These are phyloP conservation scores for Auricularia sp. DNA, from an alignment of 768 basidiomycete species.

Conservation along the genomic window DNA sequence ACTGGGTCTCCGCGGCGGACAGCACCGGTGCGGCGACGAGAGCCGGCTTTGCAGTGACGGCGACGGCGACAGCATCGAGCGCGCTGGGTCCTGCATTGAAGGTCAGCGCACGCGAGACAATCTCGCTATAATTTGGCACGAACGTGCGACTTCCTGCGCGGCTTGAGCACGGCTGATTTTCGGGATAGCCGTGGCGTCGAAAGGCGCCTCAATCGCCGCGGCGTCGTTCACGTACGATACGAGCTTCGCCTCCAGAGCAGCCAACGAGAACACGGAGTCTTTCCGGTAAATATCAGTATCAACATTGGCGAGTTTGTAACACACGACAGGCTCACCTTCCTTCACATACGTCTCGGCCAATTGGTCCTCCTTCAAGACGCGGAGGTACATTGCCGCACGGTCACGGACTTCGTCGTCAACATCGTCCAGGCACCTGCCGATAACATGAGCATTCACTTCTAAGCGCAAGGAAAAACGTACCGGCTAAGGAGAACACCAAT, in stretches of 20 bases:
- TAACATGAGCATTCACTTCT: background rate
- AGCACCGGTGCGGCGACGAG: constrained; percentile 57
- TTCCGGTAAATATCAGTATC: constrained; percentile 8
- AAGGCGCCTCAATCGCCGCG: constrained; percentile 55
- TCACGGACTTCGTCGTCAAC: constrained; percentile 99
- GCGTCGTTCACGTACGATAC: constrained; percentile 90
- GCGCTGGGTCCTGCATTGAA: constrained; percentile 60
- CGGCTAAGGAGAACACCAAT: constrained; percentile 79
- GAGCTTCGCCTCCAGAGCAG: constrained; percentile 81
- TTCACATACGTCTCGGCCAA: constrained; percentile 83
- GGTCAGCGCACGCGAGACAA: background rate
- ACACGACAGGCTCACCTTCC: constrained; percentile 54
- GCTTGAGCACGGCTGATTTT: constrained; percentile 93
- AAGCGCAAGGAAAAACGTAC: constrained; percentile 30
- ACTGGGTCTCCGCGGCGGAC: constrained; percentile 77
- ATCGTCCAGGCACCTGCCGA: constrained; percentile 81
- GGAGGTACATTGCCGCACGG: constrained; percentile 90
- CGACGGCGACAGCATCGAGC: constrained; percentile 74
- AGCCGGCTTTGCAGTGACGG: constrained; percentile 43
- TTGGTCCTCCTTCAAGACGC: constrained; percentile 65
- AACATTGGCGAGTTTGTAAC: background rate
- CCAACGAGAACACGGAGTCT: constrained; percentile 93
- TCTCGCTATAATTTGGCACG: constrained; percentile 21
- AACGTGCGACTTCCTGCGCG: constrained; percentile 79
- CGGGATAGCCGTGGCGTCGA: constrained; percentile 78